Base-by-base conservation (phyloP, 352 stramenopile species). In the Phytophthora hibernalis region DNA sequence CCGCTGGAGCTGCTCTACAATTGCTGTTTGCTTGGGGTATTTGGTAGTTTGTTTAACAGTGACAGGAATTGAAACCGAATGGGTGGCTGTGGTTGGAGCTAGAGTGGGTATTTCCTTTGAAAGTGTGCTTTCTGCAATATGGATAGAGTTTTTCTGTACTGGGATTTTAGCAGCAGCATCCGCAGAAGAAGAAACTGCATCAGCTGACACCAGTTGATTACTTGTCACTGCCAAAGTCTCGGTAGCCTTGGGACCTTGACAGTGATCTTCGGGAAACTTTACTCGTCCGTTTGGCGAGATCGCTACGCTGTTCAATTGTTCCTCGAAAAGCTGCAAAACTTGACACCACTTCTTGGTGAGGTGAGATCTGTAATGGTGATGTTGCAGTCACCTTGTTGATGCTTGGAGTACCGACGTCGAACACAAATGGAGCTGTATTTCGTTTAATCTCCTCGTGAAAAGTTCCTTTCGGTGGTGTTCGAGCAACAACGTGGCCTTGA, bases 401-500 rank as follows among this genome's bases (percentile, higher is more conserved):
- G 31, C 7, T 53, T 33, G n/a, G 20, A 55, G 9, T 16, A 24
- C 5, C 30, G 24, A 63, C 38, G 16, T 75, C 45, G 35, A 82
- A 78, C 7, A 77, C 60, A 55, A 80, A 82, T n/a, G 76, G 60
- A 12, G 43, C 60, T 2, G 65, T 55, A 10, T 83, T 77, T 37
- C 24, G 58, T 42, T 64, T 15, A 15, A 83, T 50, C 50, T 68
- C 59, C 3, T 81, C 61, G 20, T 80, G 65, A 54, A 80, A 81
- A 1, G 56, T 62, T 26, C 22, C 30, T 10, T 18, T 54, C 18
- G 65, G 61, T 37, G 26, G 50, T 12, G 22, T 35, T 35, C 81
- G 75, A 5, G 40, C 5, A 48, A 77, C 56, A 8, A 87, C 13
- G 1, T 72, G 61, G 7, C 81, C 81, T 67, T 62, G 62, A 90